Conservation (phyloP, 2,329 filamentous ascomycete species). For the Claviceps digitariae region DNA sequence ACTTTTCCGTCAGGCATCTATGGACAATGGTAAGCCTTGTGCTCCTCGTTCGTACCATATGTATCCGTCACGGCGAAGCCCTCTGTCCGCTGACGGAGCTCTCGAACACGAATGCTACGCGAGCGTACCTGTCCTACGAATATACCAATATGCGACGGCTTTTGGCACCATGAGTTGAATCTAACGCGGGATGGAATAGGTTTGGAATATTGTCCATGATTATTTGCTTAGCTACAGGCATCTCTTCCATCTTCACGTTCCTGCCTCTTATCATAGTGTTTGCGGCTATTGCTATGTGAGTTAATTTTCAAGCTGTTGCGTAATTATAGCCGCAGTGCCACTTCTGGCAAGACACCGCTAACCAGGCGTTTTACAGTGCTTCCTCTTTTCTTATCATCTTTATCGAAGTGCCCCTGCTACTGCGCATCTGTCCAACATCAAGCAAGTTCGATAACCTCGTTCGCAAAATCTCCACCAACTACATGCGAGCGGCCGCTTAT, state of each 20-base stretch:
- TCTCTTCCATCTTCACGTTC: slow-evolving; percentile 52
- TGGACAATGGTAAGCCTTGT: slow-evolving; percentile 53
- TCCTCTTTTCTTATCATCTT: slow-evolving; percentile 67
- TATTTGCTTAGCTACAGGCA: slow-evolving; percentile 55
- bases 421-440: slow-evolving; percentile 95
- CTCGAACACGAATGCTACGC: not conserved
- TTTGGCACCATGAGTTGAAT: not conserved
- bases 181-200: slow-evolving; percentile 28
- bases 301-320: slow-evolving; percentile 5
- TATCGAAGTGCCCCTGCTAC: slow-evolving; percentile 81
- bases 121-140: not conserved
- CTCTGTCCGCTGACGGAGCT: not conserved
- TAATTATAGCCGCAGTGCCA: not conserved
- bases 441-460: slow-evolving; percentile 77
- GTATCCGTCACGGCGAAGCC: not conserved
- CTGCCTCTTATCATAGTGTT: slow-evolving; percentile 35
- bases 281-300: slow-evolving; percentile 40
- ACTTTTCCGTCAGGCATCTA: slow-evolving; percentile 46
- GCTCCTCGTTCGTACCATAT: not conserved
- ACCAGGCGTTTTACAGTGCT: slow-evolving; percentile 32
- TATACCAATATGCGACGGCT: not conserved
- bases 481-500: slow-evolving; percentile 88
- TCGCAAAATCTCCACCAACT: slow-evolving; percentile 88
- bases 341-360: not conserved
- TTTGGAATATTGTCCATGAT: slow-evolving; percentile 58